A percentile compares a stretch with the other conserved stretches of the same genome.
phyloP scores from a whole-genome alignment of 2,329 filamentous ascomycete genomes.

The Pseudopithomyces chartarum region DNA sequence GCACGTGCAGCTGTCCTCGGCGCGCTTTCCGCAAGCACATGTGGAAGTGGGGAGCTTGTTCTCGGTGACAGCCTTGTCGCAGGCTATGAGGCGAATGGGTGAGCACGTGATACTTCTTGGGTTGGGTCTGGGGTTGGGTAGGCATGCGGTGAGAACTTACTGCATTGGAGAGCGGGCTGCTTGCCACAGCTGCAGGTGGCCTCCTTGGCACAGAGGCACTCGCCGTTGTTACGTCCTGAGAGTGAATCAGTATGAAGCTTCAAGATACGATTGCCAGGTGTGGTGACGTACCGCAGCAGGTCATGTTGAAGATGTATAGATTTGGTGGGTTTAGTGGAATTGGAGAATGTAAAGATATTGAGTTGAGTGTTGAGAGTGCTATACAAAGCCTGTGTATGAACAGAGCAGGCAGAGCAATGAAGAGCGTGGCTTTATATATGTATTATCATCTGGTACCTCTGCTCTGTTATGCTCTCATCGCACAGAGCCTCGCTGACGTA shows the following conservation, averaged over 20 bases:
- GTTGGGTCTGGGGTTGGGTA: conserved; percentile 5
- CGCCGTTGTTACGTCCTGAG: conserved; percentile 54
- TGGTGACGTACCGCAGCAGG: conserved; percentile 56
- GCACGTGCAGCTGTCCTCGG: conserved; percentile 79
- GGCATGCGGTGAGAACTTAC: conserved; percentile 29
- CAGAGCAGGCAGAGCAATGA: conserved; percentile 9
- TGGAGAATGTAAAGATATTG: not conserved
- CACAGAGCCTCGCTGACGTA: conserved; percentile 22
- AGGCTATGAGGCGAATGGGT: conserved; percentile 50
- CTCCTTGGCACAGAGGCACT: conserved; percentile 63
- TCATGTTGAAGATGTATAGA: conserved; percentile 43
- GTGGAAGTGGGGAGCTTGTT: conserved; percentile 72
- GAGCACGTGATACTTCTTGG: conserved; percentile 18
- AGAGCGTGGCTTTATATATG: conserved; percentile 26
- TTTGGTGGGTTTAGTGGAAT: conserved; percentile 7
- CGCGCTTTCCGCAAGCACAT: conserved; percentile 78
- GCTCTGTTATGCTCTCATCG: conserved; percentile 8
- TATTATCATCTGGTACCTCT: conserved; percentile 10
- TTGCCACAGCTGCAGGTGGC: conserved; percentile 86
- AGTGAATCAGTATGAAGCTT: not conserved
- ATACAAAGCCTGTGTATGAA: conserved; percentile 1
- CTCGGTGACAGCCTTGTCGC: conserved; percentile 75
- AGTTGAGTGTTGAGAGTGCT: not conserved
- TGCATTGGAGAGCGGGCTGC: conserved; percentile 84
- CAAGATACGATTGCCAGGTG: not conserved